These are phyloP conservation scores for Stephanodiscus minutulus DNA, from an alignment of 108 stramenopile species.

Conservation along the genomic window DNA sequence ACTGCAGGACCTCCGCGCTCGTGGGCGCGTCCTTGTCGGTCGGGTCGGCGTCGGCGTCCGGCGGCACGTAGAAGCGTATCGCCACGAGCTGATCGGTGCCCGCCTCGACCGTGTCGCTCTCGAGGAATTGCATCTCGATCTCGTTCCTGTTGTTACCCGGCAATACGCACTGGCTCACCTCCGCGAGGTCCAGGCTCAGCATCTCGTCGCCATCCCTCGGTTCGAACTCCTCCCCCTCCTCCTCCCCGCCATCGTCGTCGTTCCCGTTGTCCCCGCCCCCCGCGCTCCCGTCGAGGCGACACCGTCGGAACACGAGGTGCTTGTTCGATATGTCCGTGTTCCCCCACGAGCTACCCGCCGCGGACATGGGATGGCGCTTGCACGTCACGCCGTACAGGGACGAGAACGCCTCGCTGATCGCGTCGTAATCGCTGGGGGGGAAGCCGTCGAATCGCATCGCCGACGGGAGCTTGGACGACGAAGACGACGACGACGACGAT, in stretches of 20 bases:
- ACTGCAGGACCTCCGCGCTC: constrained; percentile 78
- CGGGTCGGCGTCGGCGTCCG: constrained; percentile 86
- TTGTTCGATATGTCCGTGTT: constrained; percentile 70
- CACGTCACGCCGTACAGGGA: constrained; percentile 57
- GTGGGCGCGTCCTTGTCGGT: constrained; percentile 71
- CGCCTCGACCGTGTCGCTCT: constrained; percentile 85
- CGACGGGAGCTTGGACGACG: constrained; percentile 49
- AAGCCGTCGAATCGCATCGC: constrained; percentile 87
- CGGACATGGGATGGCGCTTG: constrained; percentile 65
- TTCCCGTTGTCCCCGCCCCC: constrained; percentile 76
- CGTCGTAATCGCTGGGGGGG: constrained; percentile 63
- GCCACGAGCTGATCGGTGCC: constrained; percentile 89
- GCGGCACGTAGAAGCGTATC: constrained; percentile 92
- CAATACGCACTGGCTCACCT: constrained; percentile 88
- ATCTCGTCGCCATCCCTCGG: constrained; percentile 85
- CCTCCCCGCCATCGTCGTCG: constrained; percentile 68
- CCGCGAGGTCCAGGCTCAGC: constrained; percentile 77
- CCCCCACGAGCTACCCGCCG: constrained; percentile 79
- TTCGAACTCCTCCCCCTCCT: constrained; percentile 89
- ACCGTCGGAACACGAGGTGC: constrained; percentile 81
- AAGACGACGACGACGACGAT: too few relatives aligned
- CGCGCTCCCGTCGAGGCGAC: constrained; percentile 73
- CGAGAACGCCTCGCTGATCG: constrained; percentile 43
- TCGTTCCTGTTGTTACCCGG: constrained; percentile 91
- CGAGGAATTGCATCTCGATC: constrained; percentile 91